Base-by-base conservation (phyloP, 208 protist genomes). In the Trypanosoma platydactyli region DNA sequence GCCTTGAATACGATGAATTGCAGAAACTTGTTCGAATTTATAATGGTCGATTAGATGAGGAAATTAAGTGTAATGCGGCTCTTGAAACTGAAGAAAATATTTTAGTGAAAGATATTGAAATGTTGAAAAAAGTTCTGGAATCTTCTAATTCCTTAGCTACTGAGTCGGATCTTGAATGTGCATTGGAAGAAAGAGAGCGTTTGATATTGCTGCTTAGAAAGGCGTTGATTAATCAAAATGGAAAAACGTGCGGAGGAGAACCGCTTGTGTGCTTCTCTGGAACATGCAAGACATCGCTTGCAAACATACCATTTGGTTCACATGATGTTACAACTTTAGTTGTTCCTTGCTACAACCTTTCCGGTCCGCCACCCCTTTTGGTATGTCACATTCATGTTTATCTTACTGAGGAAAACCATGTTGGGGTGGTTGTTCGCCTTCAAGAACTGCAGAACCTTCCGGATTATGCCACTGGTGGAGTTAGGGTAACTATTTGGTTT, bases 1-100 rank as follows among this genome's bases (percentile, higher is more conserved):
- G 61, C 41, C 50, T 92, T 25, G 87, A 92, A 41, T n/a, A 89
- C 33, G 88, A 91, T 61, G 74, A 84, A 49, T 68, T 96, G 38
- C 91, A 81, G 58, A 67, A 67, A 4, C 48, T 85, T 18, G 55
- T 65, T 0, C 38, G 41, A 12, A 29, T 73, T 41, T 50, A 81
- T 30, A 64, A 77, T 27, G 18, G 6, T 11, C 58, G 65, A 12
- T 49, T 74, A 15, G 50, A 68, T 25, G 46, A 65, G 25, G 78
- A 83, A 42, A 63, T 29, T 16, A 33, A 35, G 5, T 30, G 41
- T 44, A 60, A 77, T 33, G 60, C 65, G 7, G 54, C n/a, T n/a
- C 70, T 74, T 16, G 64, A 73, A n/a, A 45, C n/a, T 30, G 20
- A 73, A 18, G 56, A 49, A 5, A 46, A 30, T 0, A 53, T 53